Evolutionary conservation across 2,329 filamentous ascomycete genomes (phyloP).

Genomic region (Colletotrichum gigasporum): DNA sequence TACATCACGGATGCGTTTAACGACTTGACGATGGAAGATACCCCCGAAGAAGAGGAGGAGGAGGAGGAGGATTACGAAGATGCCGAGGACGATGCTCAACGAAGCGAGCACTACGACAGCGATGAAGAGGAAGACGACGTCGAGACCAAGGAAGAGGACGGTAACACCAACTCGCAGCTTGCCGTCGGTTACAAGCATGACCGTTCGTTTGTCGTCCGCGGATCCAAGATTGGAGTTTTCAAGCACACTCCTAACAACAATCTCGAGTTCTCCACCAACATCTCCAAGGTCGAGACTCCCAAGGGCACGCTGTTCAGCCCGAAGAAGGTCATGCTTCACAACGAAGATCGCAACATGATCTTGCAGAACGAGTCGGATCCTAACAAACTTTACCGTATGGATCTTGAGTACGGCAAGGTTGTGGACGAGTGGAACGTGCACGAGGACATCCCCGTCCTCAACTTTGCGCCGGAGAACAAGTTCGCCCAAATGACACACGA

Average conservation of each 20-base stretch:
- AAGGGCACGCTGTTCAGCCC: conserved; percentile 89
- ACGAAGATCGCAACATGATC: conserved; percentile 89
- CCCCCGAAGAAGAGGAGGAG: conserved; percentile 53
- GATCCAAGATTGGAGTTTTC: conserved; percentile 98
- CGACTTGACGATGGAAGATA: conserved; percentile 91
- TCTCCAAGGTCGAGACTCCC: conserved; percentile 93
- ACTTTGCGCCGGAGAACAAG: conserved; percentile 96
- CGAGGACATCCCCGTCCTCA: conserved; percentile 92
- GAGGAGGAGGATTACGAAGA: conserved; percentile 67
- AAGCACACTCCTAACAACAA: conserved; percentile 94
- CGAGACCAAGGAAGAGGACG: conserved; percentile 73
- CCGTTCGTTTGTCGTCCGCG: conserved; percentile 94
- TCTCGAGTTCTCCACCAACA: conserved; percentile 95
- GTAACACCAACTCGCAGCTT: conserved; percentile 90
- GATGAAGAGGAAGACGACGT: conserved; percentile 85
- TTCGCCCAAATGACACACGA: conserved; percentile 97
- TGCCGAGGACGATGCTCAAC: conserved; percentile 69
- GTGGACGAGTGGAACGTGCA: conserved; percentile 99
- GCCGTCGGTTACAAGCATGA: conserved; percentile 98
- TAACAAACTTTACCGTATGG: conserved; percentile 95
- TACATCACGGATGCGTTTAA: conserved; percentile 97
- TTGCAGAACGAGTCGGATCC: conserved; percentile 85
- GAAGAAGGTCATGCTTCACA: conserved; percentile 96
- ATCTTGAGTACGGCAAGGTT: conserved; percentile 96
- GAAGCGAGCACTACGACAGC: conserved; percentile 73